Evolutionary conservation across 192 early-diverging fungal species (phyloP), one percentile per base, ranked within the genome.

Genomic region (Gamsiella multidivaricata): DNA sequence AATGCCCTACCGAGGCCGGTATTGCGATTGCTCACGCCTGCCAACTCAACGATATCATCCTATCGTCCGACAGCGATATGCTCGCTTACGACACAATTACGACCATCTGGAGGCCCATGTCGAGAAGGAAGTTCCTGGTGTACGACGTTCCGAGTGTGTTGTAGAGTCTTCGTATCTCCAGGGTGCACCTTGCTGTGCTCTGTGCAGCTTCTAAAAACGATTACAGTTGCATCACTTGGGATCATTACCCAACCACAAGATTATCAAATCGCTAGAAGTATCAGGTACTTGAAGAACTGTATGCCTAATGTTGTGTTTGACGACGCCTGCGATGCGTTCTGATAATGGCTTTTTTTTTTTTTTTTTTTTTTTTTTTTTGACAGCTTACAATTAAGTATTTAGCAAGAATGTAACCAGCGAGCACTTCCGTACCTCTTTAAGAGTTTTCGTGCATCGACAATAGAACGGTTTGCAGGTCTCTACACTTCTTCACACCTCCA

Each of bases 31-130:
- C 62, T 0, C 5, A 6, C 5, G 39, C 28, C 32, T 52, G 37
- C 17, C 49, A 54, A 28, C 26, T 34, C 1, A 54, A 43, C 10
- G 62, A 65, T 22, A n/a, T 54, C 22, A 29, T 65, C 25, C 25
- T 54, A 14, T 54, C 62, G n/a, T 18, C 36, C 7, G 62, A 65
- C 39, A 65, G 52, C 39, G 62, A 65, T 4, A 53, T 65, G 62
- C 33, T 65, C 5, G 39, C 39, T 25, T 54, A 65, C 37, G 47
- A 54, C 15, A 54, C 51, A 1, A 39, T 65, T 28, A 29, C 2
- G 26, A 54, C 62, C 5, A 31, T 65, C 10, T 65, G 62, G 52
- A 54, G 52, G 20, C 49, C 62, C 10, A 18, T 54, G 7, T 54
- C 62, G n/a, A 32, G 28, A 14, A 22, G 17, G 6, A n/a, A 17